phyloP scores from a whole-genome alignment of 305 asterid species.

The Fraxinus latifolia region DNA sequence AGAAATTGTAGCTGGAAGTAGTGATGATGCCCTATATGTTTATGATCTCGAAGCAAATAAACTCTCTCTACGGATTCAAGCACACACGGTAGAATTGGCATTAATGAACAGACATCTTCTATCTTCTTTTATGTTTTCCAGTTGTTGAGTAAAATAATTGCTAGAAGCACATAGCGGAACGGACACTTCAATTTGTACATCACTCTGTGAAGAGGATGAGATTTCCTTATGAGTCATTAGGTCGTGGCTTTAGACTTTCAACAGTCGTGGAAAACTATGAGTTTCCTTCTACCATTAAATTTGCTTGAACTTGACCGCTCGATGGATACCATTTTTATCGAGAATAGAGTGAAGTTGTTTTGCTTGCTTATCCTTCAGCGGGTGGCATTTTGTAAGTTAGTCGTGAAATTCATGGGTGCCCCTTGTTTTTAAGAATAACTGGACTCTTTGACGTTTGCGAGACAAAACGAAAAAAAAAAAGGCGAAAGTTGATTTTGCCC shows the following conservation, averaged over 20 bases:
- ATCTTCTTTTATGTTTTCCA: conserved; percentile 2
- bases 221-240: not conserved
- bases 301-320: not conserved
- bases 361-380: not conserved
- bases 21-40: conserved; percentile 72
- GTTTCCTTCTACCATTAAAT: not conserved
- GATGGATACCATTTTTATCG: not conserved
- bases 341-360: not conserved
- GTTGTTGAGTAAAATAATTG: not conserved
- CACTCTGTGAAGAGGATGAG: not conserved
- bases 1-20: conserved; percentile 88
- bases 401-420: not conserved
- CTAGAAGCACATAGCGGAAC: not conserved
- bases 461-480: not conserved
- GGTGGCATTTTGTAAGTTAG: not conserved
- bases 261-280: not conserved
- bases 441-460: not conserved
- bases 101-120: not conserved
- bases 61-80: conserved; percentile 66
- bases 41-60: conserved; percentile 80
- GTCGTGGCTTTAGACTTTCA: not conserved
- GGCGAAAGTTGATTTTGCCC: not conserved
- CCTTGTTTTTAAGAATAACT: not conserved
- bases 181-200: not conserved
- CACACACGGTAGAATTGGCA: conserved; percentile 53